Percentiles rank a stretch among this genome's conserved stretches.
These are phyloP conservation scores for Volvox africanus DNA, from an alignment of 139 green algal species.

Conservation along the genomic window DNA sequence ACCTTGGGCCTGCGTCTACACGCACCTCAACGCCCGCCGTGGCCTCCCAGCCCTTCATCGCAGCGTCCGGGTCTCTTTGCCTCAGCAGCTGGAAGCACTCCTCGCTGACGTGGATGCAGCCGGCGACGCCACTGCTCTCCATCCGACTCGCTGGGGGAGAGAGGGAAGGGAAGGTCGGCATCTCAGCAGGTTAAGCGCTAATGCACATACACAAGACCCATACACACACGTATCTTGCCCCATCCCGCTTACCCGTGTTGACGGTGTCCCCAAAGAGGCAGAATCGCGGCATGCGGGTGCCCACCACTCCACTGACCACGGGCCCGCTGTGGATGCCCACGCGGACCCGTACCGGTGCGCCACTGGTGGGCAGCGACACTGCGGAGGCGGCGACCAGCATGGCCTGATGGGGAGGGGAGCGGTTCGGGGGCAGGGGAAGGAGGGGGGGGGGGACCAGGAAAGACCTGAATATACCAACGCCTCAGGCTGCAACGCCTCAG, in stretches of 20 bases:
- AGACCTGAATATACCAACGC: no score
- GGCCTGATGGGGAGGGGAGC: not conserved
- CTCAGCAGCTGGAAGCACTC: not conserved
- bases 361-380: constrained; percentile 7
- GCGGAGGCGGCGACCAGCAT: not conserved
- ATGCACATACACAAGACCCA: not conserved
- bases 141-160: constrained; percentile 34
- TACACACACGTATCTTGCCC: not conserved
- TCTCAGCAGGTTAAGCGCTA: not conserved
- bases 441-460: no score
- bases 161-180: not conserved
- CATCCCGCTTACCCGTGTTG: constrained; percentile 30
- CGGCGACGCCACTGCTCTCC: constrained; percentile 30
- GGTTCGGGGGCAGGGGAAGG: not conserved
- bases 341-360: not conserved
- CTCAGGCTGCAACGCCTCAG: not conserved
- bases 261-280: constrained; percentile 47
- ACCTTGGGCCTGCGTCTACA: no score
- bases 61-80: not conserved
- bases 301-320: constrained; percentile 40
- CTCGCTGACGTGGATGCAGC: constrained; percentile 36
- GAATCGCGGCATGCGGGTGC: constrained; percentile 46
- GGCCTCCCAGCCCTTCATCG: not conserved
- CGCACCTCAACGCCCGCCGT: constrained; percentile 25
- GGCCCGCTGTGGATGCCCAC: constrained; percentile 45